Evolutionary conservation across 768 basidiomycete genomes (phyloP), one percentile per base, ranked within the genome.

Genomic region (Collybia sordida): DNA sequence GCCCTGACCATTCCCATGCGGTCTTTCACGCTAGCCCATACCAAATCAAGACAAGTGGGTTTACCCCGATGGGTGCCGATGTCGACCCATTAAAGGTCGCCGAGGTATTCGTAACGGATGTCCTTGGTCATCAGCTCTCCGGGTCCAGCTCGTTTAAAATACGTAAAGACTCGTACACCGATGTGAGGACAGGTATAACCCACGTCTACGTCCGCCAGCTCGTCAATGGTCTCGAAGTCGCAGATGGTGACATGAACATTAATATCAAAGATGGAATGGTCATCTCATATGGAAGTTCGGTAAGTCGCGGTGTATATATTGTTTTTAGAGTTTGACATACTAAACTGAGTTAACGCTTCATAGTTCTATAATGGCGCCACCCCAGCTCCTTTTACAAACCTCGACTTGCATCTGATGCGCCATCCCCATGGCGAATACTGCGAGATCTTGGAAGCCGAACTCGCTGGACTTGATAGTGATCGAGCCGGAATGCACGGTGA

Each of bases 211-310:
- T 88, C 53, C 81, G 86, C 57, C 95, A 99, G 71, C 54, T 89
- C 50, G 71, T 94, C 60, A 85, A 89, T 50, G 93, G 92, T 12
- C 72, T 96, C 39, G 91, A 96, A 62, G 92, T 99, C 14, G 78
- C 80, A 9, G 92, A 97, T 60, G 91, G 90, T 23, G 88, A 97
- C 68, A 82, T 97, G 73, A 98, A 98, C 66, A 70, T 99, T 63
- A 97, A 98, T 73, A 75, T 98, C 67, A 86, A 86, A 69, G 80
- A 89, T 47, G 93, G 92, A 38, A 70, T 79, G 58, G 80, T 98
- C 17, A 62, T 98, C 41, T 94, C 92, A 1, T 92, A 86, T 59
- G 94, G 94, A 39, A 88, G 87, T 64, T 94, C 92, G 55, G 90
- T 92, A 58, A 53, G 86, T 56, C 23, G 2, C 6, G 21, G 15